These are phyloP conservation scores for Aphanomyces invadans DNA, from an alignment of 352 stramenopile species.

Conservation along the genomic window DNA sequence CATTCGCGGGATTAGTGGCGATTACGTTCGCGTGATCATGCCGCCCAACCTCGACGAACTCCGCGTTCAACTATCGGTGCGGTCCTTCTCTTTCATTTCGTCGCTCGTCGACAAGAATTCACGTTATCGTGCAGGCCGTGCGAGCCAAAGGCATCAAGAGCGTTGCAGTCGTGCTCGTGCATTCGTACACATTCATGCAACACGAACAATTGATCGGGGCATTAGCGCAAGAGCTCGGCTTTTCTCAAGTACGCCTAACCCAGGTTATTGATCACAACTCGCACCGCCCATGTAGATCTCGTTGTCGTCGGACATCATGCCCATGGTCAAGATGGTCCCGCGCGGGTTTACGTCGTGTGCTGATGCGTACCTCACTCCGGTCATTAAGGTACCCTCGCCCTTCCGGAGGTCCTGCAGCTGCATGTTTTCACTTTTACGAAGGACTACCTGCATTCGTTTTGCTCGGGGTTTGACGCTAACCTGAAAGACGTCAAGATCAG, in stretches of 20 bases:
- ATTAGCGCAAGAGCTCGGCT: slow-evolving; percentile 89
- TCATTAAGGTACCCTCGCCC: slow-evolving; percentile 91
- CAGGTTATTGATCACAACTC: not conserved
- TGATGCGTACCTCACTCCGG: slow-evolving; percentile 97
- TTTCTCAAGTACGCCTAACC: slow-evolving; percentile 83
- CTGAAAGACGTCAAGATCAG: slow-evolving; percentile 89
- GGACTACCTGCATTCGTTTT: slow-evolving; percentile 95
- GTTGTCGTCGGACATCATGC: slow-evolving; percentile 90
- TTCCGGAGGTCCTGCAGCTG: too few species aligned
- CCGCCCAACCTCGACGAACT: slow-evolving; percentile 74
- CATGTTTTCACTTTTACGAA: too few species aligned
- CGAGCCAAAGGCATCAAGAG: slow-evolving; percentile 85
- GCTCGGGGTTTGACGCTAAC: slow-evolving; percentile 90
- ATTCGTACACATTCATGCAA: slow-evolving; percentile 93
- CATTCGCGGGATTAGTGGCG: slow-evolving; percentile 78
- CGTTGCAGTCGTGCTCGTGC: slow-evolving; percentile 93
- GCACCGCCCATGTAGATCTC: too few species aligned
- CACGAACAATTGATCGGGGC: slow-evolving; percentile 89
- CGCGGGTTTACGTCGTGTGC: slow-evolving; percentile 95
- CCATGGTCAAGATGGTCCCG: slow-evolving; percentile 97
- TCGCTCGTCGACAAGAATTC: not conserved
- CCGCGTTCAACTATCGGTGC: slow-evolving; percentile 69
- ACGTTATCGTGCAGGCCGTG: slow-evolving; percentile 30
- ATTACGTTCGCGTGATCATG: slow-evolving; percentile 82
- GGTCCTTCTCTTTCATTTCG: not conserved